phyloP scores from a whole-genome alignment of 2,329 filamentous ascomycete species.

The Fusarium aywerte region DNA sequence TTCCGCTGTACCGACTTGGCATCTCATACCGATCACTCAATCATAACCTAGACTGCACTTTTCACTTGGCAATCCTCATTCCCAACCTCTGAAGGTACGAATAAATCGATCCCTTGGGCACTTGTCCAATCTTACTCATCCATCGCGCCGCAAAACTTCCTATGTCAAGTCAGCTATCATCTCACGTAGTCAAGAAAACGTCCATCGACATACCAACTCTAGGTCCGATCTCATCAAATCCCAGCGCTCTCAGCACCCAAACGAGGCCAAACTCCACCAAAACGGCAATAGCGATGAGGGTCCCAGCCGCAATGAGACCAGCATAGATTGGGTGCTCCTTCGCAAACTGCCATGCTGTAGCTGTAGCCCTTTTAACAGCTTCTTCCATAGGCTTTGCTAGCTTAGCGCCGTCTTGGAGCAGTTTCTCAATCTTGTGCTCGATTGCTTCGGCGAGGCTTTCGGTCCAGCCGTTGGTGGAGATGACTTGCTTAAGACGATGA shows the following conservation, averaged over 20 bases:
- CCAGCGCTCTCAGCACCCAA: constrained; percentile 40
- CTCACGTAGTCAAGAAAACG: fast-evolving
- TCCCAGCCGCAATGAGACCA: constrained; percentile 31
- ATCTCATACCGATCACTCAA: background rate
- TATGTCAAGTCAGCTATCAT: background rate
- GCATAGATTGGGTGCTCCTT: constrained; percentile 36
- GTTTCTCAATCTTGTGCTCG: constrained; percentile 28
- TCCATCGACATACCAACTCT: constrained; percentile 24
- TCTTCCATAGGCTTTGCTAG: constrained; percentile 20
- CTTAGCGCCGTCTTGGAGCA: constrained; percentile 22
- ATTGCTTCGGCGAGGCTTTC: constrained; percentile 31
- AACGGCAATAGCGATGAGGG: constrained; percentile 34
- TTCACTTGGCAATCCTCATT: constrained; percentile 21
- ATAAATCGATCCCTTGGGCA: constrained; percentile 35
- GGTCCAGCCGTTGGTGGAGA: constrained; percentile 32
- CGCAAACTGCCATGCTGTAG: constrained; percentile 27
- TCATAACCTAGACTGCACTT: background rate
- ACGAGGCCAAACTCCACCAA: constrained; percentile 30
- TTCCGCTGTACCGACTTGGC: background rate
- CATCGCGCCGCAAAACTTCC: constrained; percentile 41
- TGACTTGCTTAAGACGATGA: constrained; percentile 9
- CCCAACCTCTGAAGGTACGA: constrained; percentile 39
- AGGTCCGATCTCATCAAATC: constrained; percentile 34
- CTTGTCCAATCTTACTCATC: constrained; percentile 39
- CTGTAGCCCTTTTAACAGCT: constrained; percentile 25